Evolutionary conservation across 768 basidiomycete genomes (phyloP).

Genomic region (Naganishia antarctica): DNA sequence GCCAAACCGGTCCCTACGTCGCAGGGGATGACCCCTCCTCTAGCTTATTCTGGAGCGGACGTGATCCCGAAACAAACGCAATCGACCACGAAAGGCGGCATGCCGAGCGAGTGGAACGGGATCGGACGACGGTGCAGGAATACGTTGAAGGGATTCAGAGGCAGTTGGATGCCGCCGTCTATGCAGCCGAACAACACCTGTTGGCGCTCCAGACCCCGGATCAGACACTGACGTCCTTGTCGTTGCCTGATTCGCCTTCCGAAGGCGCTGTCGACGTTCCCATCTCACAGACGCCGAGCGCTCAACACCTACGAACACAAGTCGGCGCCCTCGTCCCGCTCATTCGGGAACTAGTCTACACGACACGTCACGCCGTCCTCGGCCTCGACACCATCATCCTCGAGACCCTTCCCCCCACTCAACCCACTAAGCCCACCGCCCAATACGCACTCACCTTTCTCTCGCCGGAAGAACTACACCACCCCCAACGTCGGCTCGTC

Average conservation of each 20-base stretch:
- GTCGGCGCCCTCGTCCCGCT: slow-evolving; percentile 35
- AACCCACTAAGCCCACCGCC: neutral
- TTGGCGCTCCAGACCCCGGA: slow-evolving; percentile 10
- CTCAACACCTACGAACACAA: slow-evolving; percentile 25
- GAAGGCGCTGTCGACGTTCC: neutral
- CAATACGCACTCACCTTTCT: slow-evolving; percentile 20
- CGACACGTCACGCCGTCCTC: slow-evolving; percentile 37
- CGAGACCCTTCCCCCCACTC: slow-evolving; percentile 18
- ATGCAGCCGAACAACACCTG: slow-evolving; percentile 9
- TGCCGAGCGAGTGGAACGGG: neutral
- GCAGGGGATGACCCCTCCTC: neutral
- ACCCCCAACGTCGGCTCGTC: slow-evolving; percentile 56
- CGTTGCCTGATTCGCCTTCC: neutral
- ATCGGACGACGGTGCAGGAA: neutral
- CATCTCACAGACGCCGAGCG: slow-evolving; percentile 12
- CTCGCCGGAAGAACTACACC: slow-evolving; percentile 39
- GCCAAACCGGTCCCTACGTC: neutral
- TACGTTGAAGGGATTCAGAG: neutral
- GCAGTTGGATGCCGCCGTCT: neutral
- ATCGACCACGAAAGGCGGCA: too few species aligned
- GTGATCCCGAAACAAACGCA: too few species aligned
- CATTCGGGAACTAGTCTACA: slow-evolving; percentile 42
- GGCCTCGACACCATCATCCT: slow-evolving; percentile 25
- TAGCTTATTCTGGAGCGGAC: slow-evolving; percentile 1
- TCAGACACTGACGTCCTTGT: slow-evolving; percentile 4